phyloP scores from a whole-genome alignment of 345 rosid species.

The Trapa bicornis region DNA sequence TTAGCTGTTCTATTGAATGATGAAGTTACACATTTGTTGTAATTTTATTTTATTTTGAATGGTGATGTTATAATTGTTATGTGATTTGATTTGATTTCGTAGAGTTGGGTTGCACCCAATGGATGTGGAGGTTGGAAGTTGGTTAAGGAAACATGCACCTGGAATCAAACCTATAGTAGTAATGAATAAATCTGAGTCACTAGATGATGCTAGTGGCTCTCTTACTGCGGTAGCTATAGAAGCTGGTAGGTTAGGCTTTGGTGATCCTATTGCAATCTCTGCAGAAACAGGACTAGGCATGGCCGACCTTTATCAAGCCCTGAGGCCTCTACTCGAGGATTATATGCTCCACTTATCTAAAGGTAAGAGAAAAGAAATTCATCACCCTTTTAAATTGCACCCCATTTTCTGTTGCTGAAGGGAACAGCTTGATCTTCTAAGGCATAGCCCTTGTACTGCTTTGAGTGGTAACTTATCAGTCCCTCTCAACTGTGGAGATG shows the following conservation, averaged over 20 bases:
- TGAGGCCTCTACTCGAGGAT: constrained; percentile 55
- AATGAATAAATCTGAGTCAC: constrained; percentile 82
- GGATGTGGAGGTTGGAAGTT: constrained; percentile 88
- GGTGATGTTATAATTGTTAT: background rate
- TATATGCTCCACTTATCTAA: constrained; percentile 39
- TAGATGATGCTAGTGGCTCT: constrained; percentile 41
- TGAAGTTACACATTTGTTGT: background rate
- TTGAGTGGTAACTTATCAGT: background rate
- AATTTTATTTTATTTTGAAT: constrained; percentile 6
- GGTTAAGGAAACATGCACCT: constrained; percentile 79
- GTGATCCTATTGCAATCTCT: constrained; percentile 82
- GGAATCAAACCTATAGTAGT: constrained; percentile 56
- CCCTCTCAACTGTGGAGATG: background rate
- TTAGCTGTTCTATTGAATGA: background rate
- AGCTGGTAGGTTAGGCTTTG: constrained; percentile 59
- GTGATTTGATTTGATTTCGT: constrained; percentile 11
- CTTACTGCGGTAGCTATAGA: constrained; percentile 58
- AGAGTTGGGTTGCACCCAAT: constrained; percentile 87
- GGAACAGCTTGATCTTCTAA: background rate
- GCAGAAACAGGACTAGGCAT: constrained; percentile 96
- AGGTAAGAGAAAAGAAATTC: constrained; percentile 25
- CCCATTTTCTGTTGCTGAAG: background rate
- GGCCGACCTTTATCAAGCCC: constrained; percentile 67
- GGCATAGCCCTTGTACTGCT: background rate
- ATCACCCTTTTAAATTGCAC: background rate